Base-by-base conservation (phyloP, 139 green algal genomes). In the Asterochloris erici region DNA sequence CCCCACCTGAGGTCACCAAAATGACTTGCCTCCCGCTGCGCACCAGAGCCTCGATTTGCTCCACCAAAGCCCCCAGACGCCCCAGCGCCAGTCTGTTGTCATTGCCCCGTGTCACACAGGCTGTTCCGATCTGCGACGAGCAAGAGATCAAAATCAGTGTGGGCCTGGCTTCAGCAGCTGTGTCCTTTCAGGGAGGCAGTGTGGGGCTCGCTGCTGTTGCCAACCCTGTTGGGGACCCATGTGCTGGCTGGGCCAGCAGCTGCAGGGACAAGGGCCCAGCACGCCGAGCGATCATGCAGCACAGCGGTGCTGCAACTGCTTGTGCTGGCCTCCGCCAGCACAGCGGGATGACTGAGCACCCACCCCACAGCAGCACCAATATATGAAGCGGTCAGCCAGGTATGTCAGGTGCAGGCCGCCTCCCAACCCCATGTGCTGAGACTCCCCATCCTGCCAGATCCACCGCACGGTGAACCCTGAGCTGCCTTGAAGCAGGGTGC, bases 41-140 rank as follows among this genome's bases (percentile, higher is more conserved):
- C 14, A 89, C 82, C 26, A 94, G 79, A 12, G 80, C 80, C 73
- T 93, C 88, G 4, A 94, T 62, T 81, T 93, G 90, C 79, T 92
- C 88, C 19, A 87, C 79, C 26, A 91, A 79, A 11, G 85, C 79
- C 17, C 88, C 88, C 73, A 91, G 63, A 13, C 86, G 79, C 15
- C 88, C 88, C 60, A 91, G 74, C 15, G 88, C 83, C 27, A 91
- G 84, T 27, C 85, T 79, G 64, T 84, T 80, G 78, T 90, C 88
- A 61, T 79, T 74, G 4, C 54, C 73, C 27, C 86, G 73, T 10
- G 88, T 88, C 26, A 91, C 86, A 47, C 89, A 86, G 0, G 88
- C 85, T 62, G 88, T 91, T 19, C 88, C 88, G 47, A 91, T 83
- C 87, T 90, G 84, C 75, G 81, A 76, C 16, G 23, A 10, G 19